phyloP scores from a whole-genome alignment of 2,329 filamentous ascomycete genomes.

The Claviceps sp. region DNA sequence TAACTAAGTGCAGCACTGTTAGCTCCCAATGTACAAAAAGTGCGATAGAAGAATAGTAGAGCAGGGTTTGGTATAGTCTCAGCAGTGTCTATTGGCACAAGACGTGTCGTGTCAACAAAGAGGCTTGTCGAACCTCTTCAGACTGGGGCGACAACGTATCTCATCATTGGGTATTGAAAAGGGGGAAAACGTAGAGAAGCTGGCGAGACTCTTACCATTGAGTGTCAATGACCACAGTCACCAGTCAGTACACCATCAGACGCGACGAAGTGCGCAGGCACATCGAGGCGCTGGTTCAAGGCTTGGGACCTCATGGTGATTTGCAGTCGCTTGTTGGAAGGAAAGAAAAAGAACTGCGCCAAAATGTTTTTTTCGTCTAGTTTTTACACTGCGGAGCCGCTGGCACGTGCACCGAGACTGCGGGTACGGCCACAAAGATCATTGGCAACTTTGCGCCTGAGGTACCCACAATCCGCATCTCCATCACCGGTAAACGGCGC shows the following conservation, averaged over 20 bases:
- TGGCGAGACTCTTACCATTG: not conserved
- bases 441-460: not conserved
- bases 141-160: slow-evolving; percentile 36
- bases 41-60: not conserved
- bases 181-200: not conserved
- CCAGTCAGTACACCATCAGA: not conserved
- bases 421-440: not conserved
- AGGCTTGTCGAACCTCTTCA: slow-evolving; percentile 34
- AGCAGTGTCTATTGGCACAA: slow-evolving; percentile 43
- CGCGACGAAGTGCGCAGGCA: not conserved
- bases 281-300: not conserved
- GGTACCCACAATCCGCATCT: not conserved
- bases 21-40: not conserved
- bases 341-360: too few species aligned
- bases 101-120: slow-evolving; percentile 37
- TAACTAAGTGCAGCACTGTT: not conserved
- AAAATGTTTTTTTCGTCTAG: not conserved
- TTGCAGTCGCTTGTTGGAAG: not conserved
- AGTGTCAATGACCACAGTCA: not conserved
- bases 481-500: too few species aligned
- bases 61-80: slow-evolving; percentile 16
- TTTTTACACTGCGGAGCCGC: not conserved
- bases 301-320: not conserved
- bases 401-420: slow-evolving; percentile 1
- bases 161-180: slow-evolving; percentile 28